Evolutionary conservation across 441 rosid species (phyloP), one percentile per base, ranked within the genome.

Genomic region (Adansonia rubrostipa): DNA sequence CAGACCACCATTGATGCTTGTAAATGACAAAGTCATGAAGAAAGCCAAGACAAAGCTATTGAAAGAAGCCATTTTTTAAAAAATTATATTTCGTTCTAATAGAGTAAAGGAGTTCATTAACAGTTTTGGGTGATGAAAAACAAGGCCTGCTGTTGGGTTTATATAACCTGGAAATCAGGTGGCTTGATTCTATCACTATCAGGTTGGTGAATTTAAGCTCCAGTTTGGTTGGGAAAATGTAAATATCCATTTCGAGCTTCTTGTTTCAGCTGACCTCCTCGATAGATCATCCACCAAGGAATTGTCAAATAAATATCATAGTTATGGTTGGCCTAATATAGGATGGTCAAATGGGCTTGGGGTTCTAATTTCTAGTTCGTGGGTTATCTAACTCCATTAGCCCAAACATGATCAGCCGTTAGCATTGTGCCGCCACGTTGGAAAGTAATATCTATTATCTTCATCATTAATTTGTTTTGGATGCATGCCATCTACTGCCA

Each of bases 31-130:
- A n/a, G 80, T 76, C 22, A 82, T 5, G 33, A 80, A 79, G 33
- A 86, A 63, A 28, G 83, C 78, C 2, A 80, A 9, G 24, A 51
- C 0, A 22, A 77, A 71, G 57, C 68, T 47, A 24, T 67, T 84
- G 62, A 10, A 50, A 66, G 75, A 82, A 61, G 85, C 80, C 85
- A 82, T 82, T 71, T 3, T 24, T 6, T 0, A 3, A n/a, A n/a
- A 48, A 4, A 11, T 4, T 33, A 6, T 5, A 11, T 28, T 14
- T 62, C 3, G 44, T 28, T 33, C 15, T 8, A 24, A 8, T 24
- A 28, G 74, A 71, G 53, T n/a, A 62, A 14, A 33, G 6, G 47
- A 15, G 69, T 3, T 65, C 13, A 40, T 11, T 8, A 15, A 15
- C 2, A 22, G 20, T 8, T 65, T 7, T 7, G 63, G 24, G 14